Evolutionary conservation across 148 eudicot species (phyloP), one percentile per base, ranked within the genome.

Genomic region (Fagopyrum tataricum): DNA sequence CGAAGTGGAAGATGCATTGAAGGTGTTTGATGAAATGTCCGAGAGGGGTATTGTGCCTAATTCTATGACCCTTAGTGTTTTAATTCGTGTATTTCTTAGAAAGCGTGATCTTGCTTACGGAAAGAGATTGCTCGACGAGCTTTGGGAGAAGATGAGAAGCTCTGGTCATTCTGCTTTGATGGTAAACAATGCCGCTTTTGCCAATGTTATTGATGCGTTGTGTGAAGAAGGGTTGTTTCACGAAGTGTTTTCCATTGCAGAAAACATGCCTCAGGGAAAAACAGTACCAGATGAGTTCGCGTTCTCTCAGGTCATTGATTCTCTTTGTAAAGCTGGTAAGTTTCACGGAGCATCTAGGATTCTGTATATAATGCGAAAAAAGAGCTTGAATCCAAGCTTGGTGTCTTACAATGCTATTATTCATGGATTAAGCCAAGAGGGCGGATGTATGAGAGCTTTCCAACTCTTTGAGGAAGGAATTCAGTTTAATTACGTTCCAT

Each of bases 371-470:
- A 91, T 94, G 97, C 91, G 87, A 71, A 87, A 83, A 79, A 84
- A 80, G 78, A 95, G 97, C 17, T 79, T 81, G 53, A 79, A 40
- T 7, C 97, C 97, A 41, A 87, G 96, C 73, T 75, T 73, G 24
- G 80, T 80, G 44, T 87, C 90, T 5, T 94, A 91, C 81, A 89
- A 94, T 80, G 79, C 84, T 71, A 85, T 90, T 51, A 79, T 94
- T 44, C 97, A 94, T 77, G 98, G 98, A 15, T 78, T 91, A 26
- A 76, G 90, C 53, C 82, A 76, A 75, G 87, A 84, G 41, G 88
- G 88, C 39, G 90, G 92, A 48, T 89, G 82, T 84, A 88, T 91
- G 85, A 88, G 98, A 84, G 98, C 97, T 49, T 94, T 81, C 74
- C 98, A 94, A 74, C 78, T 94, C 77, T 81, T 91, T 78, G 89